Base-by-base conservation (phyloP, 805 yeast genomes). In the Sugiyamaella chiloensis region DNA sequence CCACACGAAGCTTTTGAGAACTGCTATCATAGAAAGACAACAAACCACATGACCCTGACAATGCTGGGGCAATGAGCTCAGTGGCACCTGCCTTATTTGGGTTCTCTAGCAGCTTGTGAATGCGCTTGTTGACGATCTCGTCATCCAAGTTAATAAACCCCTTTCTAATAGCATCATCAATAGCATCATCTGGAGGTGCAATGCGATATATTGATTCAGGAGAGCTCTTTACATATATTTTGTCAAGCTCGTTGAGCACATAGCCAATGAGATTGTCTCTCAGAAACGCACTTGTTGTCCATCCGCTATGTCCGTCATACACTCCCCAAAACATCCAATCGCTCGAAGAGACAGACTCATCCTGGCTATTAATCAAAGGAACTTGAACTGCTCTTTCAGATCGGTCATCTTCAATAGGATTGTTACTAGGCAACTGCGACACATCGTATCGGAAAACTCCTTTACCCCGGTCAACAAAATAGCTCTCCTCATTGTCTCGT, bases 271-370 rank as follows among this genome's bases (percentile, higher is more conserved):
- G 72, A 54, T 81, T 81, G 54, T 88, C 93, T 52, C 95, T 75
- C 52, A 93, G 74, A 63, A 83, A 87, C n/a, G 86, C 78, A 48
- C 91, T 81, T 1, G 99, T 93, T 54, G 87, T 86, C 81, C 95
- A 89, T 19, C 99, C 99, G 2, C 96, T 89, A 66, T 93, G 99
- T 9, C 99, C 99, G 66, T 93, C 99, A 63, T 84, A 91, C 0
- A 93, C 80, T 4, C 98, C 96, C 79, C 95, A 93, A 62, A 93
- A 88, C 77, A 86, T 85, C 85, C 96, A 84, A 64, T 91, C 96
- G 7, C 75, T 61, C 20, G 67, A 67, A n/a, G 70, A 66, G 19
- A 59, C 55, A 58, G 69, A 58, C 65, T 75, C 72, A 54, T 75
- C 62, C n/a, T 52, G 53, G 41, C 71, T 21, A 17, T 36, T 30